Base-by-base conservation (phyloP, 345 rosid species). In the Populus simonii region DNA sequence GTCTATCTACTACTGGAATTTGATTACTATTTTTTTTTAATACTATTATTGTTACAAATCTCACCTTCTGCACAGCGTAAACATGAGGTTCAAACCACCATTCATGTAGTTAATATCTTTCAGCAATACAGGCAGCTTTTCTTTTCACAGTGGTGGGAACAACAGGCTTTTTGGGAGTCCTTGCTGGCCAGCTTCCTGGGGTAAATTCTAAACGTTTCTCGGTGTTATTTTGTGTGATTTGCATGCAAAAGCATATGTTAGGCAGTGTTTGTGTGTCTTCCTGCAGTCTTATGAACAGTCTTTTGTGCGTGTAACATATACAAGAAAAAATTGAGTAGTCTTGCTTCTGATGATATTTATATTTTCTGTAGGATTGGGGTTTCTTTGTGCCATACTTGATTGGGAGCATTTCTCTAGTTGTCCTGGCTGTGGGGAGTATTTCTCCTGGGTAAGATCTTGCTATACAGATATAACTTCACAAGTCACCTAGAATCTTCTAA, bases 121-220 rank as follows among this genome's bases (percentile, higher is more conserved):
- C 81, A 81, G 91, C 80, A 78, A 84, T 89, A 83, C 98, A 95
- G 98, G 97, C 97, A 12, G 97, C 98, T 83, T 95, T 92, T 85
- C 96, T 92, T 81, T 84, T 91, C 88, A 92, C 97, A 23, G 97
- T 93, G 71, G 98, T 95, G 38, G 97, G 98, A 62, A 83, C 93
- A 67, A 92, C 96, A 1, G 89, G 97, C 38, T 89, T 95, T 78
- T 22, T 95, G 78, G 96, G 86, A 77, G 88, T 95, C 71, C 86
- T 93, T 74, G 94, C 97, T 5, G 94, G 98, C 62, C 98, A 92
- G 86, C 98, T 93, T 87, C 98, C 98, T 1, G 97, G 96, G 92
- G 98, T 90, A 93, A 85, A 70, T 12, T 47, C 18, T 17, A 23
- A 55, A 8, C 57, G 29, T 49, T 80, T 8, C 17, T 47, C 25